Base-by-base conservation (phyloP, 202 grass and related monocot genomes). In the Cymbopogon flexuosus region DNA sequence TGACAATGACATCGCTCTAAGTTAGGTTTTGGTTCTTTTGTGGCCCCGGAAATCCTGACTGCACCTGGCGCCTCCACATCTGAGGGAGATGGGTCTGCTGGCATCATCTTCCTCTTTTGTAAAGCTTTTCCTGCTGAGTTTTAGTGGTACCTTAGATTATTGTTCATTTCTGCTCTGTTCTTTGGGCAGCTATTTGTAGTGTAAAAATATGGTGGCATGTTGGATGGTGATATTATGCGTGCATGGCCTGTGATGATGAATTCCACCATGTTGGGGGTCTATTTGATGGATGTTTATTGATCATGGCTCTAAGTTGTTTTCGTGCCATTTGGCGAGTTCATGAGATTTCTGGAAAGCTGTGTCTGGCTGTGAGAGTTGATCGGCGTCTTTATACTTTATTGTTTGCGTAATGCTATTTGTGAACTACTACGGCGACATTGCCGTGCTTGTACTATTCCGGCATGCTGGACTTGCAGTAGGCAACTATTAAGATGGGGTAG, bases 191-290 rank as follows among this genome's bases (percentile, higher is more conserved):
- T 47, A 83, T 83, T 83, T 81, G 52, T 91, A 88, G 82, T 88
- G 85, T 85, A 88, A 85, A 79, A 85, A 72, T 83, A 73, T 87
- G 89, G 34, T 74, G 78, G 54, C 62, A 54, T 91, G 81, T 73
- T 68, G 61, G 77, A 91, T 78, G 77, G 56, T 87, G 58, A 65
- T 76, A 62, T 89, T 68, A 77, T 60, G 65, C 51, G 47, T 56
- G 73, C 27, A 37, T 82, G 18, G 43, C 30, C 65, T 73, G 46
- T 4, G 34, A 36, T 60, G 22, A 72, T 4, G 3, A 18, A 83
- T 86, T 83, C 11, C 39, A 79, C 41, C 67, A 51, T 57, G 34
- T 69, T 75, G n/a, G 46, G 43, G 35, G 27, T 39, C 29, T 52
- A 73, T 82, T 72, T 59, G 45, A n/a, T 58, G 56, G 21, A 37